These are phyloP conservation scores for Parastagonospora nodorum DNA, from an alignment of 2,329 filamentous ascomycete genomes.

Conservation along the genomic window DNA sequence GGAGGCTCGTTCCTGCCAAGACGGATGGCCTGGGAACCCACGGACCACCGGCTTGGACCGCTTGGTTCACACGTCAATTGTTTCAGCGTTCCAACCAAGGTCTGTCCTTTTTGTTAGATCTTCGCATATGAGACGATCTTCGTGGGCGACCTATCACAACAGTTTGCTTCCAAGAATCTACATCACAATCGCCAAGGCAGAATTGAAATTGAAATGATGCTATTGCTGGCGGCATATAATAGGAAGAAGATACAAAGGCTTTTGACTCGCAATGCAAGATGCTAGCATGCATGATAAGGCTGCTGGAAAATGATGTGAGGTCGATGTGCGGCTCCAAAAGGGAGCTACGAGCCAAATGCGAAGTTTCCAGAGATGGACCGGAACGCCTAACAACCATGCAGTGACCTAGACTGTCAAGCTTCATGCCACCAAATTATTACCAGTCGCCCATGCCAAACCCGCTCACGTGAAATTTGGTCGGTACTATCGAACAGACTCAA, in stretches of 20 bases:
- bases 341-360: constrained; percentile 4
- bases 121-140: no score
- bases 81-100: not conserved
- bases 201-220: not conserved
- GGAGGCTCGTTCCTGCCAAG: constrained; percentile 17
- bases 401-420: not conserved
- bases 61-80: not conserved
- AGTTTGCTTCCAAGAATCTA: no score
- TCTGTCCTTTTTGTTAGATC: no score
- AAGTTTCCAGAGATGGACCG: constrained; percentile 3
- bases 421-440: no score
- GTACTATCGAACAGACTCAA: constrained; percentile 31
- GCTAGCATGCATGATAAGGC: not conserved
- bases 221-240: not conserved
- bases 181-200: no score
- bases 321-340: constrained; percentile 4
- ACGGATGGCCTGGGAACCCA: not conserved
- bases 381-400: constrained; percentile 31
- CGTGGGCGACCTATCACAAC: no score
- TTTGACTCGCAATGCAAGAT: constrained; percentile 18
- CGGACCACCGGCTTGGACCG: not conserved
- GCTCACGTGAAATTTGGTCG: not conserved
- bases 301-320: constrained; percentile 12
- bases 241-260: not conserved
- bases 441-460: not conserved